Conservation (phyloP, 495 filamentous ascomycete species). For the Elaphomyces granulatus region DNA sequence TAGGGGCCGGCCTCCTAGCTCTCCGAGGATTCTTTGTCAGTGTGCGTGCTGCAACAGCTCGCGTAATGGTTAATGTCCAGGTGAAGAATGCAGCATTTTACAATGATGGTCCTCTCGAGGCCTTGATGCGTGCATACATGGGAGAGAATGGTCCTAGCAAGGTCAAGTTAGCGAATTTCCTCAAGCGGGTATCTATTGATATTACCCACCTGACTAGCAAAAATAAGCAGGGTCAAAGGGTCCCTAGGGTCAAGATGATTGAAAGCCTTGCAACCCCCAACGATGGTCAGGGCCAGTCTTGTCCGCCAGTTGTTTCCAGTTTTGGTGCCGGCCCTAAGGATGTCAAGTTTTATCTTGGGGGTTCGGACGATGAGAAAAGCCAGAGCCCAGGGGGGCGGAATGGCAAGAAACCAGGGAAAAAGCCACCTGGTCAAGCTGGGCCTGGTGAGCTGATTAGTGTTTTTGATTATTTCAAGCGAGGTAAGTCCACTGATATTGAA, state of each 20-base stretch:
- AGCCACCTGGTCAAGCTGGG: conserved; percentile 20
- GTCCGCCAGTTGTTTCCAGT: conserved; percentile 19
- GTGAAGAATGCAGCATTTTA: conserved; percentile 33
- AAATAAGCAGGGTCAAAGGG: conserved; percentile 19
- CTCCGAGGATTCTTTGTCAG: conserved; percentile 56
- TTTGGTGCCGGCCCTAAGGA: conserved; percentile 30
- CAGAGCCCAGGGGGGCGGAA: conserved; percentile 23
- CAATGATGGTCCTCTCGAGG: conserved; percentile 17
- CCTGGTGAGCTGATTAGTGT: conserved; percentile 31
- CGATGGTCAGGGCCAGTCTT: conserved; percentile 21
- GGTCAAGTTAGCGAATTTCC: conserved; percentile 24
- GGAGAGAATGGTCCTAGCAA: conserved; percentile 3
- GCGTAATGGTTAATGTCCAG: conserved; percentile 47
- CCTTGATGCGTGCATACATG: conserved; percentile 15
- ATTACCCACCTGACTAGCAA: conserved; percentile 25
- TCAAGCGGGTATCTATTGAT: conserved; percentile 31
- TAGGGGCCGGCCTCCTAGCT: conserved; percentile 31
- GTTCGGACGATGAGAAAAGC: conserved; percentile 2
- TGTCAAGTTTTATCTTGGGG: conserved; percentile 32
- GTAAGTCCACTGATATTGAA: too few relatives aligned
- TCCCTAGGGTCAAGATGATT: conserved; percentile 30
- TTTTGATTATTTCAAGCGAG: conserved; percentile 33
- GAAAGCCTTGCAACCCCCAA: conserved; percentile 27
- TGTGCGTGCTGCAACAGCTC: conserved; percentile 48
- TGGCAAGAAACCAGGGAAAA: conserved; percentile 18